A percentile compares a stretch with the other conserved stretches of the same genome.
Evolutionary conservation across 148 eudicot species (phyloP).

Genomic region (Arctostaphylos glauca): DNA sequence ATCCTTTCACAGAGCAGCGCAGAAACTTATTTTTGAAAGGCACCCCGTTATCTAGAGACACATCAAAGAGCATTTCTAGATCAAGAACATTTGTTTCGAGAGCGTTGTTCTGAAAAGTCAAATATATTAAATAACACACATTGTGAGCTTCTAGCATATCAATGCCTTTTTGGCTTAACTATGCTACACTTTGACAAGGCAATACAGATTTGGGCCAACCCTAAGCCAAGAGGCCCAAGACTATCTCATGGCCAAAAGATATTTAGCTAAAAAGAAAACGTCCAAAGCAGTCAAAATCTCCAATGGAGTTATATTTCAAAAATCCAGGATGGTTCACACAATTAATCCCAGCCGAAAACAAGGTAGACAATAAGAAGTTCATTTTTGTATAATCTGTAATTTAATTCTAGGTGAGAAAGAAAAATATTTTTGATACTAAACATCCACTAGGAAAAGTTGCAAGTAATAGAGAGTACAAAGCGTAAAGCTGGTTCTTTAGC

Average conservation of each 20-base stretch:
- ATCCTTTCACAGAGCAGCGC: neutral
- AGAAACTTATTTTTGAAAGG: too few relatives aligned
- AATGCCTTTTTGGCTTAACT: neutral
- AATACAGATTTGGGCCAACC: neutral
- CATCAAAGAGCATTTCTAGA: neutral
- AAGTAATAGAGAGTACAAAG: neutral
- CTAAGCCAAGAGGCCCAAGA: neutral
- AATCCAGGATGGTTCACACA: neutral
- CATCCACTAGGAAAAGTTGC: neutral
- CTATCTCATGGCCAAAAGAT: neutral
- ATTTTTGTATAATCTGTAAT: neutral
- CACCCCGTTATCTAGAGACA: neutral
- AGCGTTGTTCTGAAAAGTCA: neutral
- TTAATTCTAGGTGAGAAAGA: neutral
- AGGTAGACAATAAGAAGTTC: neutral
- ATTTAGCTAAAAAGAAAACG: neutral
- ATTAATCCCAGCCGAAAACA: neutral
- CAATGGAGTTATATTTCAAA: conserved; percentile 1
- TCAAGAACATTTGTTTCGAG: neutral
- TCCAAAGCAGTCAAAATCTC: neutral
- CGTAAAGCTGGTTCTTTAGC: conserved; percentile 2
- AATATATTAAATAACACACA: neutral
- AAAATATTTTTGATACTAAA: neutral
- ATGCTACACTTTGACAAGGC: neutral
- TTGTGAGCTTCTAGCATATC: neutral